Conservation (phyloP, 805 yeast species). For the Wilhelminamyces savonicus region DNA sequence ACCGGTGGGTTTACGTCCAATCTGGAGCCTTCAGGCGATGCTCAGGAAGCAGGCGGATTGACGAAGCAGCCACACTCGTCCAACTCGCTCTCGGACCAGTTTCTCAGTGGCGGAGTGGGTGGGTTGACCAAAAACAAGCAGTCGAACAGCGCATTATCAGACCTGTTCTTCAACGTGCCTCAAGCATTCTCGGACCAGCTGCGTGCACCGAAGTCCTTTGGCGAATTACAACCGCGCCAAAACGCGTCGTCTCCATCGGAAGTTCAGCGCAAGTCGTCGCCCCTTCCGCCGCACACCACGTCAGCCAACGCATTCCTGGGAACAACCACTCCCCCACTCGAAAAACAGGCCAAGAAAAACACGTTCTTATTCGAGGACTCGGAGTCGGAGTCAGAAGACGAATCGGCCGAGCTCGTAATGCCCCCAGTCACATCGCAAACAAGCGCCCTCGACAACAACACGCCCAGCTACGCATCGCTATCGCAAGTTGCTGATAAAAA, state of each 20-base stretch:
- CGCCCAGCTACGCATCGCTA: conserved; percentile 37
- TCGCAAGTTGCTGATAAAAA: conserved; percentile 47
- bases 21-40: no score
- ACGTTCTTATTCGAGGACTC: conserved; percentile 34
- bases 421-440: conserved; percentile 2
- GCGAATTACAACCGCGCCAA: no score
- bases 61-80: conserved; percentile 39
- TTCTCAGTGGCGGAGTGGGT: conserved; percentile 15
- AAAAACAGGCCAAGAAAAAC: conserved; percentile 5
- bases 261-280: conserved; percentile 32
- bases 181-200: conserved; percentile 7
- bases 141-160: conserved; percentile 11
- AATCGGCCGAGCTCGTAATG: conserved; percentile 4
- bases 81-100: conserved; percentile 17
- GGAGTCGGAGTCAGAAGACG: conserved; percentile 23
- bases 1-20: no score
- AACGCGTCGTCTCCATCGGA: no score
- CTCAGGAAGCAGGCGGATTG: no score
- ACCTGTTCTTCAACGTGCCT: conserved; percentile 12
- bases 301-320: conserved; percentile 38
- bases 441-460: conserved; percentile 5
- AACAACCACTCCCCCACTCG: conserved; percentile 16
- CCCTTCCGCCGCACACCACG: conserved; percentile 38
- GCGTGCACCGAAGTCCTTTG: conserved; percentile 22
- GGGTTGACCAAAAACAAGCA: conserved; percentile 5